A percentile compares a stretch with the other conserved stretches of the same genome.
Evolutionary conservation across 441 rosid genomes (phyloP).

Genomic region (Bocquillonia castaneifolia): DNA sequence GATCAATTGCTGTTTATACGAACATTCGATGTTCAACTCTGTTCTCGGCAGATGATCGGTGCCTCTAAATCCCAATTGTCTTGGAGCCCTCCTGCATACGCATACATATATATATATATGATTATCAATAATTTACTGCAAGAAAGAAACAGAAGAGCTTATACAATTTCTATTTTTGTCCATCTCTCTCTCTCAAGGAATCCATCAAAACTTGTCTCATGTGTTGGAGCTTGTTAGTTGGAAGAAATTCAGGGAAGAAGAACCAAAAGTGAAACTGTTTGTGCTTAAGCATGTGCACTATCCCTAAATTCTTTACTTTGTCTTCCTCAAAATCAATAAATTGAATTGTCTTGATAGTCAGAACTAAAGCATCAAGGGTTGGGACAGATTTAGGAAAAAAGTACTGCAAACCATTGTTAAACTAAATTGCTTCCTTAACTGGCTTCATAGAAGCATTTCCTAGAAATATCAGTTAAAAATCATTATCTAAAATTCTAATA

Average conservation of each 20-base stretch:
- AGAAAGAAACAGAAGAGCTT: background rate
- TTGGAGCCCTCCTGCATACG: slow-evolving; percentile 39
- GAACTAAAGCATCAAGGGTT: background rate
- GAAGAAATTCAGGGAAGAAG: background rate
- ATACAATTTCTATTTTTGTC: background rate
- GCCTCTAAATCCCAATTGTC: slow-evolving; percentile 24
- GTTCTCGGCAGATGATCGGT: slow-evolving; percentile 11
- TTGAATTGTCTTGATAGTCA: background rate
- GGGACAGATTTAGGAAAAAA: background rate
- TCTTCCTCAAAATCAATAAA: slow-evolving; percentile 5
- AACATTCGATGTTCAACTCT: background rate
- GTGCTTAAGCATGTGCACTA: too few relatives aligned
- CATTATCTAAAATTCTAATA: background rate
- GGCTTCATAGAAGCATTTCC: background rate
- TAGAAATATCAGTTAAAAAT: background rate
- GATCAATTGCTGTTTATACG: slow-evolving; percentile 5
- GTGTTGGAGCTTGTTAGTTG: background rate
- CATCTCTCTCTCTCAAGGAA: background rate
- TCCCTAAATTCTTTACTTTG: background rate
- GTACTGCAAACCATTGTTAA: background rate
- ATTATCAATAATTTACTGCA: background rate
- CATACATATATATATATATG: background rate
- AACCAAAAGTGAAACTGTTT: too few relatives aligned
- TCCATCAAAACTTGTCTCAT: background rate
- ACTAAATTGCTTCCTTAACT: background rate